These are phyloP conservation scores for Fusarium neocosmosporiellum DNA, from an alignment of 2,329 filamentous ascomycete species.

Conservation along the genomic window DNA sequence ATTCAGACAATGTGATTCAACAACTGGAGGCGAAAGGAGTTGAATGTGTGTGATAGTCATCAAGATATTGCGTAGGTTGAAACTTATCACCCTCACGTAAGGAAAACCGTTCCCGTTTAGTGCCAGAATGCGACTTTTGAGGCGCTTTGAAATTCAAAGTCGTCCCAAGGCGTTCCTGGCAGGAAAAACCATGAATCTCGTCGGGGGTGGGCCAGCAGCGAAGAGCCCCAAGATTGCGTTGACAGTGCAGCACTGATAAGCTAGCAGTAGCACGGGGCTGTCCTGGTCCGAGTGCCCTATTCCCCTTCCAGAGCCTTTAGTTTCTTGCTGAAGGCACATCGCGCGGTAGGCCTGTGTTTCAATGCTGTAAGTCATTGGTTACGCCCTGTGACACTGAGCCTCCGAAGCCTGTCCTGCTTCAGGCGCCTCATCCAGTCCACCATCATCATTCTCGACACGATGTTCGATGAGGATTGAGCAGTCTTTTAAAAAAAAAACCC, in stretches of 20 bases:
- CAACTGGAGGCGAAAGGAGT: neutral
- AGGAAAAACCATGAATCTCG: neutral
- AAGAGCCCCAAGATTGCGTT: neutral
- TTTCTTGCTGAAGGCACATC: neutral
- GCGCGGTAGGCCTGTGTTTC: neutral
- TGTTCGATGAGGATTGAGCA: no score
- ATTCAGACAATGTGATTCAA: neutral
- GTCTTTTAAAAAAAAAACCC: neutral
- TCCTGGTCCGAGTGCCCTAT: neutral
- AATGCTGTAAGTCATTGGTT: neutral
- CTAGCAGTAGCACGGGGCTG: no score
- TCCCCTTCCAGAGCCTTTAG: neutral
- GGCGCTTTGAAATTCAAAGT: conserved; percentile 23
- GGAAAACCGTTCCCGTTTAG: neutral
- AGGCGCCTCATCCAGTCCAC: neutral
- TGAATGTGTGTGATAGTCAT: neutral
- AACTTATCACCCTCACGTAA: neutral
- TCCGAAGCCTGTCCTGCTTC: neutral
- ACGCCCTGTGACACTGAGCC: neutral
- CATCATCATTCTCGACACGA: neutral
- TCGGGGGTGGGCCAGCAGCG: neutral
- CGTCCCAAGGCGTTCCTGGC: neutral
- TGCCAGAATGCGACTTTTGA: neutral
- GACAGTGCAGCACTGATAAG: neutral
- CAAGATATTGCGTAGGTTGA: neutral